Evolutionary conservation across 169 alveolate genomes (phyloP), one percentile per base, ranked within the genome.

Genomic region (Amoebophrya sp.): DNA sequence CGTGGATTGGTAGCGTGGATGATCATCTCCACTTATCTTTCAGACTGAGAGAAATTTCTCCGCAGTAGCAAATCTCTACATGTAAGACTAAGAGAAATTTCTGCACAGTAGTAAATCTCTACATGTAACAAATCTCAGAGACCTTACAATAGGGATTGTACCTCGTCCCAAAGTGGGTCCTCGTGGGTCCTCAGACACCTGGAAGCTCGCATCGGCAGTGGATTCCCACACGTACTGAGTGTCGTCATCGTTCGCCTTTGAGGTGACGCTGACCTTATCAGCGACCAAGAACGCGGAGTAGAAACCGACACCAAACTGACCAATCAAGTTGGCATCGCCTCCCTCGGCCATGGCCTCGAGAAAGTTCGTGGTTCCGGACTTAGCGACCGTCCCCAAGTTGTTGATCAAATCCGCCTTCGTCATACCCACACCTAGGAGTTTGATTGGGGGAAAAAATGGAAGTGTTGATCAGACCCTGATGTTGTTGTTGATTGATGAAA

Each of bases 301-400:
- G 96, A 99, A 99, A 41, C 99, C 99, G 41, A 99, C 99, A 91
- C 99, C 99, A 94, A 99, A 99, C 96, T 99, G 99, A 29, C 99
- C 99, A 91, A 99, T 99, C 92, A 99, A 96, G 94, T 97, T 98
- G 93, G 98, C 96, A 90, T 98, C 98, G 55, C 98, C 98, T 41
- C 98, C 99, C 89, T 97, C 97, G 23, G 99, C 97, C 41, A 99
- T 96, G 38, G 99, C 98, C 93, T 98, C 99, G 91, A 99, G 95
- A 95, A 99, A 99, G 95, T 98, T 97, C 23, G 99, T 98, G 2
- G 99, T 99, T 40, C 99, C 99, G 12, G 99, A 98, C 95, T 98
- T 98, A 89, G 99, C 99, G 33, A 99, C 98, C 26, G 99, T 98
- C 40, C 99, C 99, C 94, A 99, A 95, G 96, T 98, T 98, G 95